phyloP scores from a whole-genome alignment of 306 rosid species.

The Cucumis cinereus region DNA sequence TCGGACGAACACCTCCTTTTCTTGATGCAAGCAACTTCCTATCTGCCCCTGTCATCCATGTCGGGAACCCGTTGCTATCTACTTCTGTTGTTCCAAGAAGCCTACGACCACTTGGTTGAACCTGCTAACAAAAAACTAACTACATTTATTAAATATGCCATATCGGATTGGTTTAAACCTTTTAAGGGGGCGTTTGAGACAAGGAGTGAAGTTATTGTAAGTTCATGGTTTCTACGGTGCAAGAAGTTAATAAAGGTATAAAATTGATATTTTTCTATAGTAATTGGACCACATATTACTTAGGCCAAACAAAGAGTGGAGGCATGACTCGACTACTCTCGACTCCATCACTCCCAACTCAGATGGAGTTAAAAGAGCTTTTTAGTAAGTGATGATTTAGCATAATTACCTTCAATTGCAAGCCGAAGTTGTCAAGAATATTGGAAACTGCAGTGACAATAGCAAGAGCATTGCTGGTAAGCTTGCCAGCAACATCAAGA shows the following conservation, averaged over 20 bases:
- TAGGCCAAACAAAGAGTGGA: too few species aligned
- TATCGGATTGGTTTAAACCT: not conserved
- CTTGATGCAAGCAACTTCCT: constrained; percentile 30
- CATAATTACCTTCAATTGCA: constrained; percentile 17
- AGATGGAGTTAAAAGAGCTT: too few species aligned
- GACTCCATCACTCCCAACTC: too few species aligned
- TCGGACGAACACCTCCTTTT: not conserved
- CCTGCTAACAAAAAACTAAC: not conserved
- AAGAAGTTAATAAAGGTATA: too few species aligned
- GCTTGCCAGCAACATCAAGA: constrained; percentile 4
- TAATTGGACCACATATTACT: too few species aligned
- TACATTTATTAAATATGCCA: not conserved
- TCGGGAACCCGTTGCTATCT: constrained; percentile 25
- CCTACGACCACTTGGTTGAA: constrained; percentile 32
- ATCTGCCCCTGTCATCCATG: constrained; percentile 40
- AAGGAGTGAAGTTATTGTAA: too few species aligned
- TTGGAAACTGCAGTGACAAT: constrained; percentile 18
- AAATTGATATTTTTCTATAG: too few species aligned
- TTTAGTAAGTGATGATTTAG: not conserved
- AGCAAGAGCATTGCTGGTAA: constrained; percentile 45
- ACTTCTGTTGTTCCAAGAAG: constrained; percentile 24
- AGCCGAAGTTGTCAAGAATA: constrained; percentile 15
- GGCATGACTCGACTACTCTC: too few species aligned
- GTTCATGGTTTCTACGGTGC: too few species aligned
- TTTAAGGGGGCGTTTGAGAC: too few species aligned